Conservation (phyloP, 192 early-diverging fungal species). For the Jimgerdemannia flammicorona region DNA sequence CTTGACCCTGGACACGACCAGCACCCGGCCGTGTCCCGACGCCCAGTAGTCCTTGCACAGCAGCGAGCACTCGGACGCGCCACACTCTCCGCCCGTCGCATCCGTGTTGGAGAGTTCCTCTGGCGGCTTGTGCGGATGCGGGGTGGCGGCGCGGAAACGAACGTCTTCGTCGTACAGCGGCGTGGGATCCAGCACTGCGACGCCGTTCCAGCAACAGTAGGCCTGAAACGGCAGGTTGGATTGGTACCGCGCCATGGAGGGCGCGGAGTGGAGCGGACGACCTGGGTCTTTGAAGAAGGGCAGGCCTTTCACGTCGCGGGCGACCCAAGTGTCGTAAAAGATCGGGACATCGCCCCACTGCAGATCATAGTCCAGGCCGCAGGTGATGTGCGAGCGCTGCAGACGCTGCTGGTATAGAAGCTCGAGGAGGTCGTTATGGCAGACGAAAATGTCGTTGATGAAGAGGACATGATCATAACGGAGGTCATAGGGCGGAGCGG, state of each 20-base stretch:
- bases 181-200: conserved; percentile 31
- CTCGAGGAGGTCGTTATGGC: conserved; percentile 34
- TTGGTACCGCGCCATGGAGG: conserved; percentile 9
- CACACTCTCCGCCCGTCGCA: conserved; percentile 26
- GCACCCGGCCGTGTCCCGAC: conserved; percentile 23
- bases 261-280: conserved; percentile 3
- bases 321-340: conserved; percentile 48
- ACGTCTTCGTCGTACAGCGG: conserved; percentile 21
- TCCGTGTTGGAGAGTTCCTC: conserved; percentile 17
- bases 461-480: conserved; percentile 24
- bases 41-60: conserved; percentile 44
- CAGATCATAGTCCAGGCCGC: conserved; percentile 37
- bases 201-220: conserved; percentile 50
- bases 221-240: conserved; percentile 36
- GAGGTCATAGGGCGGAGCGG: not conserved
- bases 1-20: conserved; percentile 43
- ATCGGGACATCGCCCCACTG: conserved; percentile 19
- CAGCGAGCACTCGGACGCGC: conserved; percentile 47
- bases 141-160: not conserved
- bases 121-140: conserved; percentile 4
- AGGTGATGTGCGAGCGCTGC: conserved; percentile 33
- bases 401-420: conserved; percentile 25
- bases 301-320: conserved; percentile 39
- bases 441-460: conserved; percentile 44
- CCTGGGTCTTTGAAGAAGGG: conserved; percentile 32